Evolutionary conservation across 2,329 filamentous ascomycete species (phyloP).

Genomic region (Botrytis aclada): DNA sequence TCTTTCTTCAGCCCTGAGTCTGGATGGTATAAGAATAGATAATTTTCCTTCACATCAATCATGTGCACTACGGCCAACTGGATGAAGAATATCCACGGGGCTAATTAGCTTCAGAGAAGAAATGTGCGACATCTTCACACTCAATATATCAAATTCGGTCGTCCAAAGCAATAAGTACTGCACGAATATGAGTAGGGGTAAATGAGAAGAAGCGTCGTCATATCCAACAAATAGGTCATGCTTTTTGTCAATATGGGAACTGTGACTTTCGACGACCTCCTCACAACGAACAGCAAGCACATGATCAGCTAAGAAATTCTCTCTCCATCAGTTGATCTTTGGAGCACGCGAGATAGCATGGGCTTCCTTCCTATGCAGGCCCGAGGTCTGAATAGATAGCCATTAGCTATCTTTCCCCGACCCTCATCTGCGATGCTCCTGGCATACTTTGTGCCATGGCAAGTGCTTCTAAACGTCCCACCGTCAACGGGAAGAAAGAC

Average conservation of each 20-base stretch:
- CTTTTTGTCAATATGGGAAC: rapidly evolving
- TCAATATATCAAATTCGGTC: not conserved
- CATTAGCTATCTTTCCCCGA: no score
- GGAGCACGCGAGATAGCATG: not conserved
- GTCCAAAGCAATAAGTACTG: not conserved
- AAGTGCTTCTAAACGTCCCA: not conserved
- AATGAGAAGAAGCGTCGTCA: not conserved
- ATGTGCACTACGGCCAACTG: not conserved
- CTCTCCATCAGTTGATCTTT: not conserved
- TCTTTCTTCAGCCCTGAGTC: not conserved
- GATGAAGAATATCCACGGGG: not conserved
- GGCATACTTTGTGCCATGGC: not conserved
- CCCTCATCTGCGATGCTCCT: not conserved
- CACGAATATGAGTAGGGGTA: not conserved
- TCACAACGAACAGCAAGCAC: not conserved
- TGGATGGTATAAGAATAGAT: not conserved
- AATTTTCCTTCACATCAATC: not conserved
- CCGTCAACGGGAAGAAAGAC: not conserved
- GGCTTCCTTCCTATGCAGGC: not conserved
- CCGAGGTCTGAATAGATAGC: no score
- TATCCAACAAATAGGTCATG: not conserved
- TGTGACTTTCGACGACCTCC: not conserved
- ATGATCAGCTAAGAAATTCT: not conserved
- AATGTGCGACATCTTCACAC: not conserved
- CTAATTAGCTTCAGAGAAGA: not conserved